Evolutionary conservation across 2,329 filamentous ascomycete species (phyloP).

Genomic region (Diaporthe amygdali): DNA sequence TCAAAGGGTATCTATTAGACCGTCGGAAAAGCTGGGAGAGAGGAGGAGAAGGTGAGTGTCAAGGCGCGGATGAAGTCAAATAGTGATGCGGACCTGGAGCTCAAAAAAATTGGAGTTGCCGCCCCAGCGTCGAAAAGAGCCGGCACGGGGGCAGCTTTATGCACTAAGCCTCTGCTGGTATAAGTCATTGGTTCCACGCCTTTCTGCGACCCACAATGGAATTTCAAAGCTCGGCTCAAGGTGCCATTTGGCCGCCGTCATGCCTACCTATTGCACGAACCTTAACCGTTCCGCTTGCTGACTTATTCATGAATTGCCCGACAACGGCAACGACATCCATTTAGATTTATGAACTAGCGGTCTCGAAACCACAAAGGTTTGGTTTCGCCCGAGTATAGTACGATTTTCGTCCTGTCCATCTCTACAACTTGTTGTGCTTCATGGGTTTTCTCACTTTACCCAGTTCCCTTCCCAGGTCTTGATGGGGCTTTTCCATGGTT

Average conservation of each 20-base stretch:
- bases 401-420: too few relatives aligned
- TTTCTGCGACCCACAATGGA: slow-evolving; percentile 14
- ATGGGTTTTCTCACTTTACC: too few relatives aligned
- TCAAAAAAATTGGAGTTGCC: slow-evolving; percentile 28
- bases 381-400: too few relatives aligned
- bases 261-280: background rate
- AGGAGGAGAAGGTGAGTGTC: background rate
- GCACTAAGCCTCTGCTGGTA: slow-evolving; percentile 15
- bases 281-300: background rate
- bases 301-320: background rate
- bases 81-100: slow-evolving; percentile 15
- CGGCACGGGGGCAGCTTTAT: slow-evolving; percentile 13
- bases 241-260: background rate
- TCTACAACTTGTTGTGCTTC: too few relatives aligned
- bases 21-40: slow-evolving; percentile 13
- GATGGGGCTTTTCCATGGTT: too few relatives aligned
- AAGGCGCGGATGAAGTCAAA: slow-evolving; percentile 9
- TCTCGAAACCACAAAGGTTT: too few relatives aligned
- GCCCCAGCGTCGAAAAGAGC: slow-evolving; percentile 25
- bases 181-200: slow-evolving; percentile 16
- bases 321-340: background rate
- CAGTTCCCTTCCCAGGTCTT: too few relatives aligned
- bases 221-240: background rate
- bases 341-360: too few relatives aligned
- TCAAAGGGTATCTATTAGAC: slow-evolving; percentile 31